Evolutionary conservation across 495 filamentous ascomycete species (phyloP).

Genomic region (Aspergillus hancockii): DNA sequence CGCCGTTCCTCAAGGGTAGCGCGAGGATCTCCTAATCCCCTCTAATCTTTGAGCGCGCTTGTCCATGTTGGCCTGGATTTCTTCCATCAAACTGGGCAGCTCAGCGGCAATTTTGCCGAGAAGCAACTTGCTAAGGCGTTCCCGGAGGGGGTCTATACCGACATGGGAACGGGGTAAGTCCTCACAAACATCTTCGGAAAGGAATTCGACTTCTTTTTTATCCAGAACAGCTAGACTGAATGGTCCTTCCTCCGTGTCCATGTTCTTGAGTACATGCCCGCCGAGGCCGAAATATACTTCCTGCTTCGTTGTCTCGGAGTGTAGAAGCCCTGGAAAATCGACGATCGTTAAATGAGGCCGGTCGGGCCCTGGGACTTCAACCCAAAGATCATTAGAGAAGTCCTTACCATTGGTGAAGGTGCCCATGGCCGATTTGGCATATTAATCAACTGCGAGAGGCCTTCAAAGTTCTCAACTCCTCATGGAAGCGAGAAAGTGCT

Average conservation of each 20-base stretch:
- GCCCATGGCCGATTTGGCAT: constrained; percentile 55
- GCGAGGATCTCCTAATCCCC: constrained; percentile 51
- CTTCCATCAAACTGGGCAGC: constrained; percentile 59
- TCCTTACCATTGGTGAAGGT: constrained; percentile 36
- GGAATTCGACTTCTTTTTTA: constrained; percentile 39
- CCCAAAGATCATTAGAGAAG: constrained; percentile 50
- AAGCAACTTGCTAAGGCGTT: constrained; percentile 57
- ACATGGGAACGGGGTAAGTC: constrained; percentile 34
- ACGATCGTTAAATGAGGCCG: constrained; percentile 57
- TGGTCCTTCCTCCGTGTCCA: constrained; percentile 41
- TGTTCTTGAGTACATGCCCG: constrained; percentile 54
- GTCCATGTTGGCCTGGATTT: constrained; percentile 48
- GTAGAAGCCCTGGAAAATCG: constrained; percentile 56
- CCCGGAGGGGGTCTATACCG: constrained; percentile 52
- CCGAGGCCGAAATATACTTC: constrained; percentile 47
- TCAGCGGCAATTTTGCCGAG: constrained; percentile 54
- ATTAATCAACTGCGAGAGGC: constrained; percentile 44
- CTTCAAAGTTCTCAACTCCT: constrained; percentile 36
- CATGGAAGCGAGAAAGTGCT: constrained; percentile 31
- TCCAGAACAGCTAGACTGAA: constrained; percentile 37
- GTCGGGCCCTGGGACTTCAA: constrained; percentile 55
- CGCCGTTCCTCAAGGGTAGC: constrained; percentile 50
- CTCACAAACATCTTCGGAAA: constrained; percentile 50
- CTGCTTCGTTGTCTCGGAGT: constrained; percentile 48
- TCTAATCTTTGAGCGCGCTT: constrained; percentile 35